Evolutionary conservation across 2,329 filamentous ascomycete species (phyloP).

Genomic region (Helotiales sp.): DNA sequence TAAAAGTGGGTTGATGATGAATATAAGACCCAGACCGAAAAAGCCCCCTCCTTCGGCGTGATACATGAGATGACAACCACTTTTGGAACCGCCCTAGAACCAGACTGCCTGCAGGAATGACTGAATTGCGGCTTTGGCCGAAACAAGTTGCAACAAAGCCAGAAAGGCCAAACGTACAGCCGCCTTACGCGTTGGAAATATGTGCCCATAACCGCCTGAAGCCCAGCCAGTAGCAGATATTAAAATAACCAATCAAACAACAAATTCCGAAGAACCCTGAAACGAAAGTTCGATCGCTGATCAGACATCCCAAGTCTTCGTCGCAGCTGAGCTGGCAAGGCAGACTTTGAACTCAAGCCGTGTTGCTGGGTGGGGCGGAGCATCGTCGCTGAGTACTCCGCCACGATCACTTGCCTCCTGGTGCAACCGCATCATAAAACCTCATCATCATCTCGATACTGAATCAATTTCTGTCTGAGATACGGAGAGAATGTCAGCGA

Average conservation of each 20-base stretch:
- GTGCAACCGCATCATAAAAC: not conserved
- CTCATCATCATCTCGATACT: not conserved
- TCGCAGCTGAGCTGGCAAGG: not conserved
- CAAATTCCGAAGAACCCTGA: not conserved
- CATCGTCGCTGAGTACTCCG: not conserved
- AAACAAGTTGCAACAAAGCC: not conserved
- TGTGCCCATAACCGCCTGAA: not conserved
- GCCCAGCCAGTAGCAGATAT: not conserved
- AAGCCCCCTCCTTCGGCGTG: not conserved
- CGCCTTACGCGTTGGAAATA: not conserved
- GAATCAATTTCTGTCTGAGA: slow-evolving; percentile 12
- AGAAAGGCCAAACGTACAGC: not conserved
- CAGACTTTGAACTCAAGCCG: not conserved
- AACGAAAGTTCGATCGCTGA: not conserved
- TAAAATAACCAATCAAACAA: not conserved
- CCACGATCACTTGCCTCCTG: not conserved
- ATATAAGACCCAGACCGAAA: not conserved
- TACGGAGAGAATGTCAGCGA: not conserved
- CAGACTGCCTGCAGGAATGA: not conserved
- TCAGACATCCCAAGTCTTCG: not conserved
- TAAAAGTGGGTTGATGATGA: not conserved
- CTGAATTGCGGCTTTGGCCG: not conserved
- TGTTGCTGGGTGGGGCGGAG: not conserved
- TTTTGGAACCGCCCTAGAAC: not conserved
- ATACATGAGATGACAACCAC: not conserved